Evolutionary conservation across 78 protist species (phyloP).

Genomic region (Diacronema lutheri): DNA sequence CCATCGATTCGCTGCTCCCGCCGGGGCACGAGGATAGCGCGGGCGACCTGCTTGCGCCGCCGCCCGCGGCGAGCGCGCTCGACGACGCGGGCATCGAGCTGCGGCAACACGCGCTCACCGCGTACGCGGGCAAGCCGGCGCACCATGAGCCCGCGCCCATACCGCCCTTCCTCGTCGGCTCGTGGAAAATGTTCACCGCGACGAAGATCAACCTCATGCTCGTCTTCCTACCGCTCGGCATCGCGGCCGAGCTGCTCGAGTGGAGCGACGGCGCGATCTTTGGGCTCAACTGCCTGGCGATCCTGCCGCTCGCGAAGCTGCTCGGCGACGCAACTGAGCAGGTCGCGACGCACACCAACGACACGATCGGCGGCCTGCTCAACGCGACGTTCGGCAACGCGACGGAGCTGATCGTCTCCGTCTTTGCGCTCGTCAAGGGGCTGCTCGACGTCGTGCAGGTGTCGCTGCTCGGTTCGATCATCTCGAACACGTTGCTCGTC

Average conservation of each 20-base stretch:
- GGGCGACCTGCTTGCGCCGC: no score
- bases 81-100: no score
- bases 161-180: neutral
- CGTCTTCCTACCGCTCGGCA: neutral
- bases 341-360: slow-evolving; percentile 29
- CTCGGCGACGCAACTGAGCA: slow-evolving; percentile 60
- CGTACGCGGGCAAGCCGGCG: no score
- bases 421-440: slow-evolving; percentile 33
- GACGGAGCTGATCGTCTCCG: slow-evolving; percentile 49
- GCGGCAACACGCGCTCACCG: no score
- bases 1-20: no score
- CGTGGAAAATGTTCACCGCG: neutral
- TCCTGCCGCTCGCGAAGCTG: slow-evolving; percentile 54
- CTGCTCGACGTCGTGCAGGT: slow-evolving; percentile 42
- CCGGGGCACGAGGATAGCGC: no score
- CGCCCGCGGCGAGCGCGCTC: no score
- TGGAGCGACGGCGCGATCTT: neutral
- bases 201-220: neutral
- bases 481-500: slow-evolving; percentile 56
- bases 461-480: slow-evolving; percentile 57
- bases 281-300: neutral
- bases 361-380: slow-evolving; percentile 52
- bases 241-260: neutral
- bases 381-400: slow-evolving; percentile 72
- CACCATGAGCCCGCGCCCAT: no score